phyloP scores from a whole-genome alignment of 2,329 filamentous ascomycete genomes.

The Ophiostoma himal-ulmi region DNA sequence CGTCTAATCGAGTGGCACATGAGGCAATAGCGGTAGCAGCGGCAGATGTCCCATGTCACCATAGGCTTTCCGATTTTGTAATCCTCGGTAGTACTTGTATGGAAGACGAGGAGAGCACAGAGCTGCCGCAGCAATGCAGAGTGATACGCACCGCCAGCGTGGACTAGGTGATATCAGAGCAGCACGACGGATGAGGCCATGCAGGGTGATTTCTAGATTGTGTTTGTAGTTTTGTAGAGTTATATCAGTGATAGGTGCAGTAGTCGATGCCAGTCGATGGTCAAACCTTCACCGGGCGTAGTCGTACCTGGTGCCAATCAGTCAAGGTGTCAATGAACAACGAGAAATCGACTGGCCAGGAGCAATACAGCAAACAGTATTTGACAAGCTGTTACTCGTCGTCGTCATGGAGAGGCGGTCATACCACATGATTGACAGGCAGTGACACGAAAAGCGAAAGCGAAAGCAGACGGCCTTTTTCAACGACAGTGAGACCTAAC shows the following conservation, averaged over 20 bases:
- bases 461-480: background rate
- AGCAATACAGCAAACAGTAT: background rate
- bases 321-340: background rate
- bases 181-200: background rate
- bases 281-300: background rate
- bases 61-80: background rate
- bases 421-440: background rate
- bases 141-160: background rate
- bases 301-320: background rate
- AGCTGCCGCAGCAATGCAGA: conserved; percentile 2
- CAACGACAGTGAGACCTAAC: background rate
- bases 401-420: background rate
- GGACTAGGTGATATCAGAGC: background rate
- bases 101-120: background rate
- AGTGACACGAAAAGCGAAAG: background rate
- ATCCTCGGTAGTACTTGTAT: background rate
- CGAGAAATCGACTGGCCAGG: background rate
- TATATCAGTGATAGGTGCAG: background rate
- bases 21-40: conserved; percentile 11
- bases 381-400: background rate
- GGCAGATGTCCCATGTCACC: conserved; percentile 1
- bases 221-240: background rate
- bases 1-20: conserved; percentile 12
- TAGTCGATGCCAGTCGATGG: background rate
- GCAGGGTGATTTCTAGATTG: background rate